Conservation (phyloP, 1,139 yeast species). For the Yarrowia galli region DNA sequence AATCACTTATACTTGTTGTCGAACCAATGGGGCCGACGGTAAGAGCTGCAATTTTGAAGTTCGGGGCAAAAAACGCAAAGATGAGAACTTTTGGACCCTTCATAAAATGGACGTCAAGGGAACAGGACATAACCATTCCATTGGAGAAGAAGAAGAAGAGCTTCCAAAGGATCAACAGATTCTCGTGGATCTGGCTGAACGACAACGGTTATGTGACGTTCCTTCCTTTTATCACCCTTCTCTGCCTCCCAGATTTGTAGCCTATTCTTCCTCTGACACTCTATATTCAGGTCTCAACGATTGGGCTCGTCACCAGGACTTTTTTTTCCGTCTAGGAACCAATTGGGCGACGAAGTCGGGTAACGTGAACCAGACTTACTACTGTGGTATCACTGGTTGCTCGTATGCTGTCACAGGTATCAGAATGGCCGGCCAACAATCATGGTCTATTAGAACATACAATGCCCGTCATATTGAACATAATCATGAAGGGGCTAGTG, state of each 20-base stretch:
- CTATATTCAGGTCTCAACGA: conserved; percentile 9
- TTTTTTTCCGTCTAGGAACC: conserved; percentile 17
- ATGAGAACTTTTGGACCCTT: conserved; percentile 22
- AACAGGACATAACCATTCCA: conserved; percentile 1
- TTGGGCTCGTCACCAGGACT: conserved; percentile 27
- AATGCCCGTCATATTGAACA: conserved; percentile 22
- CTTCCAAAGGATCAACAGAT: neutral
- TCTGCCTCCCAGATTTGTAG: conserved; percentile 7
- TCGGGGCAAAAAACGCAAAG: conserved; percentile 11
- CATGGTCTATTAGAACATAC: conserved; percentile 13
- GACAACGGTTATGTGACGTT: conserved; percentile 12
- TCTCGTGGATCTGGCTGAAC: conserved; percentile 2
- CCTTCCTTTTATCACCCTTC: conserved; percentile 14
- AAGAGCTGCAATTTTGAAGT: neutral
- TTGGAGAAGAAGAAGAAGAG: neutral
- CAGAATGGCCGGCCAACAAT: neutral
- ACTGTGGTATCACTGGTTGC: conserved; percentile 8
- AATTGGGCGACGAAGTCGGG: conserved; percentile 24
- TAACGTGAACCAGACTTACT: conserved; percentile 13
- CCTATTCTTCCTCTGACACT: conserved; percentile 8
- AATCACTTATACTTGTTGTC: conserved; percentile 10
- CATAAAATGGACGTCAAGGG: conserved; percentile 17
- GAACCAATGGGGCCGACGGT: neutral
- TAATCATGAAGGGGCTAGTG: conserved; percentile 5
- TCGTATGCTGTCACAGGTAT: conserved; percentile 15